These are phyloP conservation scores for Paulownia fortunei DNA, from an alignment of 257 asterid genomes.

Conservation along the genomic window DNA sequence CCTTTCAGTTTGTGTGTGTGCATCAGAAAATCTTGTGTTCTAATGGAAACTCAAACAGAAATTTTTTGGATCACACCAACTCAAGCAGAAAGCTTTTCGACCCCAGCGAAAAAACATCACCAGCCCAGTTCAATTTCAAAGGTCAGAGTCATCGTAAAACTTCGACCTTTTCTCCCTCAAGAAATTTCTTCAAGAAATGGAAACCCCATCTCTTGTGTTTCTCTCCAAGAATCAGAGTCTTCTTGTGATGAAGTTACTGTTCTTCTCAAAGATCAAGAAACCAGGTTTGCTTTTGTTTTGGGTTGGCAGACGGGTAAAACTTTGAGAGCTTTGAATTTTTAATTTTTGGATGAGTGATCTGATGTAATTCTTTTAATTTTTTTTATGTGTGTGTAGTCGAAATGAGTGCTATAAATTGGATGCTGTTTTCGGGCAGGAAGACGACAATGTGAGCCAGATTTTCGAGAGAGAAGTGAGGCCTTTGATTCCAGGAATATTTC, in stretches of 20 bases:
- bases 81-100: constrained; percentile 33
- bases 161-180: constrained; percentile 81
- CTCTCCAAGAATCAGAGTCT: constrained; percentile 45
- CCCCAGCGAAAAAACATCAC: constrained; percentile 47
- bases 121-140: constrained; percentile 47
- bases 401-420: constrained; percentile 83
- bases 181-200: constrained; percentile 51
- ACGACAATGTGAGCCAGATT: constrained; percentile 61
- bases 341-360: background rate
- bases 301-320: no score
- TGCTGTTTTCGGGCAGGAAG: constrained; percentile 66
- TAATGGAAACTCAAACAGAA: constrained; percentile 40
- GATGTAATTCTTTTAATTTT: background rate
- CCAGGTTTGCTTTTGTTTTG: constrained; percentile 53
- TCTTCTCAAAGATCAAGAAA: constrained; percentile 68
- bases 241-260: constrained; percentile 63
- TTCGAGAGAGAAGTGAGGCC: constrained; percentile 79
- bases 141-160: constrained; percentile 73
- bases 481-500: constrained; percentile 72
- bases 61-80: constrained; percentile 34
- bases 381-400: constrained; percentile 57
- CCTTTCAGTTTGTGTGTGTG: background rate
- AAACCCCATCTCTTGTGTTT: constrained; percentile 57
- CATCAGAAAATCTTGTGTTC: background rate
- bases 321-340: background rate